Evolutionary conservation across 225 moss, liverwort and hornwort genomes (phyloP).

Genomic region (Physcomitrellopsis africana): DNA sequence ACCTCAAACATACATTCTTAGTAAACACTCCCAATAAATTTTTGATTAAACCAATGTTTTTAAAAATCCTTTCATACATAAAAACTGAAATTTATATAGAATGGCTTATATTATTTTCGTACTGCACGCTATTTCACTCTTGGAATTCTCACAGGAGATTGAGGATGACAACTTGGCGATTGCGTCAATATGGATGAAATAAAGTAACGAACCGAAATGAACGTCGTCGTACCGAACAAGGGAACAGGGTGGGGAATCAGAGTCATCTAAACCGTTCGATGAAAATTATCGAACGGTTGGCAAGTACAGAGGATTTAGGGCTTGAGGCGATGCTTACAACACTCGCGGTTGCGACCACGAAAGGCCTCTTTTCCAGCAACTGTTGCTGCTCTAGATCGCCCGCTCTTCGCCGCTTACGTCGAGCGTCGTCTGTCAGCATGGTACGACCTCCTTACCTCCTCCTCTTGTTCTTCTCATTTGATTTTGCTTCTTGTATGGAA

Average conservation of each 20-base stretch:
- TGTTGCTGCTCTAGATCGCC: slow-evolving; percentile 5
- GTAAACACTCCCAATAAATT: no score
- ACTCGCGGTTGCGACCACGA: neutral
- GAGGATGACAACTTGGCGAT: no score
- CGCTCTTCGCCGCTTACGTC: slow-evolving; percentile 21
- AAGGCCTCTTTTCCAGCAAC: slow-evolving; percentile 21
- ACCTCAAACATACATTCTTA: no score
- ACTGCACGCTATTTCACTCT: no score
- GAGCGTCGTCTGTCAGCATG: slow-evolving; percentile 45
- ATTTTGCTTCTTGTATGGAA: no score
- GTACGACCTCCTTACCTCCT: slow-evolving; percentile 10
- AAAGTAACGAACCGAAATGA: neutral
- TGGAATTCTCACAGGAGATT: no score
- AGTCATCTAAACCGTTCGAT: slow-evolving; percentile 16
- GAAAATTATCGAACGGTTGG: slow-evolving; percentile 7
- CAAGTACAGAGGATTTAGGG: slow-evolving; percentile 18
- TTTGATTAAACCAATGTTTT: no score
- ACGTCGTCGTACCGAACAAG: neutral
- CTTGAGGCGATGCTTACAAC: slow-evolving; percentile 28
- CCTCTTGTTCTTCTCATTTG: neutral
- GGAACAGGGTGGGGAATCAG: neutral
- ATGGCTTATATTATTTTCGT: no score
- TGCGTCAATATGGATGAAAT: no score
- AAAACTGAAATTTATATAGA: no score
- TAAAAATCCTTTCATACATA: no score